Base-by-base conservation (phyloP, 1,284 basidiomycete genomes). In the Volvariella surrecta region DNA sequence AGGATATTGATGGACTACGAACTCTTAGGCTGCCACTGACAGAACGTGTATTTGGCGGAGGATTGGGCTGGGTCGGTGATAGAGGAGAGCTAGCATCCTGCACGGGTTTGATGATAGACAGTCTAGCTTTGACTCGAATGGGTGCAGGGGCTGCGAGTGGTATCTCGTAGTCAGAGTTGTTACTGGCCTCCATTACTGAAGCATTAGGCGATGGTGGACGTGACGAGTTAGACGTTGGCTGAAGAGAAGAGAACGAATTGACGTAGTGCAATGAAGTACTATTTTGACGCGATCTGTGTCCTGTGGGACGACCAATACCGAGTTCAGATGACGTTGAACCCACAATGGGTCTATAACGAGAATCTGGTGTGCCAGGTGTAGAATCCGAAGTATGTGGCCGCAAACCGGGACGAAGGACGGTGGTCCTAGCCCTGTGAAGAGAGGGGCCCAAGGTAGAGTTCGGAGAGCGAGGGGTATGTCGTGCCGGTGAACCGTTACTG, bases 1-100 rank as follows among this genome's bases (percentile, higher is more conserved):
- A 67, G 3, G 71, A 65, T 46, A 69, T 61, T 22, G 76, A 73
- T 3, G 68, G 64, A 8, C 70, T 55, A 38, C 73, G 68, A 13
- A 62, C 40, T 48, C 68, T 64, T 11, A 52, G 50, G 8, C 48
- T 39, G 1, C 46, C 37, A 35, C 46, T 42, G 8, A 45, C 31
- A 8, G 51, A 43, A 4, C 48, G 37, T 4, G 45, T 48, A 21
- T 31, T 56, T 6, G 6, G 6, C 47, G 30, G 44, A 32, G 49
- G 54, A 9, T 47, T 44, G 39, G 32, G 49, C 50, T 40, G 58
- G 53, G 4, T n/a, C 34, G 22, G 24, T 10, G 28, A 11, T 13
- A 16, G 28, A 30, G 37, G 20, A 10, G 18, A 16, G 30, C n/a
- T 9, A 28, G n/a, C 9, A 3, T 41, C 8, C 11, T 16, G 28